Base-by-base conservation (phyloP, 2,329 filamentous ascomycete species). In the Lecanosticta acicola region DNA sequence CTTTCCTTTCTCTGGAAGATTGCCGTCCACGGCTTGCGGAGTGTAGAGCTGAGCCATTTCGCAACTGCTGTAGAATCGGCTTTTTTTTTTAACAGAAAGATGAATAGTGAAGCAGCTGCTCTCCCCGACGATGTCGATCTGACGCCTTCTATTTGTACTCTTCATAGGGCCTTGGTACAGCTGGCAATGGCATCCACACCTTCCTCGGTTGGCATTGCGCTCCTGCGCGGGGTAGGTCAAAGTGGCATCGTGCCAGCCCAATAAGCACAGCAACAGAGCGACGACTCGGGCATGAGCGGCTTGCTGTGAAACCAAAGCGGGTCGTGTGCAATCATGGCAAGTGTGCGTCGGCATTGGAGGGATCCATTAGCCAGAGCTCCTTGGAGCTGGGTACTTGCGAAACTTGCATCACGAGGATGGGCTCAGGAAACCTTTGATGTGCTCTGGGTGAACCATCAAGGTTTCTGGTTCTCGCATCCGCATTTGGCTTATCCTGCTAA, bases 1-100 rank as follows among this genome's bases (percentile, higher is more conserved):
- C 45, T 75, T 74, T 57, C 74, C 73, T 46, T 70, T 65, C 34
- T 71, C 70, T 2, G 73, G 74, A 29, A 77, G 68, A n/a, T 69
- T 29, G 24, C 7, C 24, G 11, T 7, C 24, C 5, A 29, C 24
- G 11, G 24, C 7, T 11, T 29, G 24, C 11, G 24, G 24, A 29
- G 5, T 11, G 5, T 29, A 11, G 7, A 11, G 24, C 24, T 29
- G 24, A 29, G 24, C 24, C 24, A 29, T 29, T 5, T 5, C 24
- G n/a, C n/a, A n/a, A n/a, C n/a, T n/a, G n/a, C n/a, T n/a, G n/a
- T n/a, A n/a, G n/a, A n/a, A n/a, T n/a, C n/a, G n/a, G n/a, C n/a
- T n/a, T n/a, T n/a, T n/a, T n/a, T n/a, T n/a, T n/a, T n/a, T n/a
- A n/a, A n/a, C n/a, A n/a, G n/a, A n/a, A n/a, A n/a, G n/a, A n/a